Base-by-base conservation (phyloP, 768 basidiomycete species). In the Asterophora parasitica region DNA sequence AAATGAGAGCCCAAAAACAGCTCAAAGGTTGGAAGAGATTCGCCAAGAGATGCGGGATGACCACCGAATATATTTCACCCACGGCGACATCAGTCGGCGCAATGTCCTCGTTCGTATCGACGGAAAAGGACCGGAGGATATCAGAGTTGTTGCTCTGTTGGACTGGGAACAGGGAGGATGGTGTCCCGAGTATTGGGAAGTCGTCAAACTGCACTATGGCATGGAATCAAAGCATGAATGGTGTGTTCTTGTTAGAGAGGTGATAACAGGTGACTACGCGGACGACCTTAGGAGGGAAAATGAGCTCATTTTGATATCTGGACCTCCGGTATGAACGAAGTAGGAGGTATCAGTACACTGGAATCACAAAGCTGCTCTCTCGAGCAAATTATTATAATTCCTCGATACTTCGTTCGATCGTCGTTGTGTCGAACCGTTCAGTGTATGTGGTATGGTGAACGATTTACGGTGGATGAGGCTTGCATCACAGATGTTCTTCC, bases 181-280 rank as follows among this genome's bases (percentile, higher is more conserved):
- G 40, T 26, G 23, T 42, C 40, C 40, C 4, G 40, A 42, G 40
- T 42, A 27, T 28, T 42, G 40, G 40, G 40, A 42, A 27, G 36
- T 19, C 12, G 16, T 7, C 36, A 37, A 37, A 12, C 17, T 37
- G 16, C 16, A 17, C 15, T 16, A 16, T 37, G 36, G 17, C 17
- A 12, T 19, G 36, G 17, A 19, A 7, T 7, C 15, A 20, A 19
- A 12, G 17, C 34, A 35, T 35, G 36, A 37, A 17, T 37, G 36
- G 36, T 19, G 36, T 20, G 17, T 17, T 10, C 12, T 37, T 6
- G 36, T 7, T 19, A 20, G 17, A 19, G 36, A 37, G 36, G 36
- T 19, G 36, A 19, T 37, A 19, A 16, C 36, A 17, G 36, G 17
- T 37, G 23, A 23, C 23, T 37, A 37, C 17, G 36, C 6, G 6